phyloP scores from a whole-genome alignment of 192 early-diverging fungal species.

The Coemansia sp. region DNA sequence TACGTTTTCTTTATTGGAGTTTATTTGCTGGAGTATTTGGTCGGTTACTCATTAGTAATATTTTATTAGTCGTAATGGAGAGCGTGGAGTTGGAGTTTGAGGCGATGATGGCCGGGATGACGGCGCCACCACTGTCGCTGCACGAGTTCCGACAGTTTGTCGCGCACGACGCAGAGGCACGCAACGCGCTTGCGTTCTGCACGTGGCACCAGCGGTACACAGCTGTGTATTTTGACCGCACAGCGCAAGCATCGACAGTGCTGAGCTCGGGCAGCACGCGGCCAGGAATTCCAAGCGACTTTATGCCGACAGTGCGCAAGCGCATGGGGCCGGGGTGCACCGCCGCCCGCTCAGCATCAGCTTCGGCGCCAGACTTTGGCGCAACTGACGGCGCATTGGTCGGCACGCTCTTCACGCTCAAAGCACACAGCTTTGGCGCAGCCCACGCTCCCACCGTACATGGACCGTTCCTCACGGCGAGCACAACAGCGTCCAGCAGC shows the following conservation, averaged over 20 bases:
- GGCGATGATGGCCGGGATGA: conserved; percentile 43
- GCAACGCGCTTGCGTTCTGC: conserved; percentile 44
- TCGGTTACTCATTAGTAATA: too few relatives aligned
- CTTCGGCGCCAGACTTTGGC: conserved; percentile 20
- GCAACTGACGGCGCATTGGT: conserved; percentile 16
- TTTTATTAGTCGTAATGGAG: neutral
- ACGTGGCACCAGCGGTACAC: conserved; percentile 47
- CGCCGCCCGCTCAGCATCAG: conserved; percentile 10
- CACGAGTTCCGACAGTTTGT: conserved; percentile 44
- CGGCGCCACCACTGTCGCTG: conserved; percentile 42
- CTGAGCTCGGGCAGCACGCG: conserved; percentile 11
- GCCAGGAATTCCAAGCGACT: conserved; percentile 11
- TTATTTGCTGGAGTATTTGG: neutral
- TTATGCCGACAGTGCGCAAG: neutral
- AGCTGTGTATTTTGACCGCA: conserved; percentile 44
- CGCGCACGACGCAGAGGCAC: conserved; percentile 23
- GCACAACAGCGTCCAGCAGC: conserved; percentile 3
- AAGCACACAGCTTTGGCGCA: conserved; percentile 18
- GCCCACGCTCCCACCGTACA: conserved; percentile 22
- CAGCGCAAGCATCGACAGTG: conserved; percentile 4
- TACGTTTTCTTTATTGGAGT: neutral
- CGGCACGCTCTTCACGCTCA: too few relatives aligned
- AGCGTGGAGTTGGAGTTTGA: conserved; percentile 19
- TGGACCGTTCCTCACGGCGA: conserved; percentile 28
- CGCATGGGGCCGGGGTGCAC: neutral